phyloP scores from a whole-genome alignment of 2,329 filamentous ascomycete genomes.

The Claviceps quebecensis region DNA sequence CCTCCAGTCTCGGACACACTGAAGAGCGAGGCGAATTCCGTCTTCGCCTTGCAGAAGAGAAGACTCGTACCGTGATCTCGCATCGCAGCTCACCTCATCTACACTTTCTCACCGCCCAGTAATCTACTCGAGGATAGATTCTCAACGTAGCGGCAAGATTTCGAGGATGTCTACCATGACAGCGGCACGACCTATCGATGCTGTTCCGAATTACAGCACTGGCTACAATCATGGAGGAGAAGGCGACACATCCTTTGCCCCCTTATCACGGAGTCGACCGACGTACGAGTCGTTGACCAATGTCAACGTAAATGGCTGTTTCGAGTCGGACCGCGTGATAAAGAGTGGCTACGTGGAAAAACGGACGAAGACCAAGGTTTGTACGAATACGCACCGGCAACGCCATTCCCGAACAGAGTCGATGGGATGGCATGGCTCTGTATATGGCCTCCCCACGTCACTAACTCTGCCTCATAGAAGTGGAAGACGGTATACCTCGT shows the following conservation, averaged over 20 bases:
- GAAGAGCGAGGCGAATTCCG: background rate
- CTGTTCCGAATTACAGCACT: slow-evolving; percentile 1
- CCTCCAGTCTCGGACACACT: background rate
- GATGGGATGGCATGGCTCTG: too few species aligned
- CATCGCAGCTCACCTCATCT: background rate
- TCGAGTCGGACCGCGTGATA: slow-evolving; percentile 87
- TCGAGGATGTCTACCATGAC: slow-evolving; percentile 5
- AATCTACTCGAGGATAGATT: background rate
- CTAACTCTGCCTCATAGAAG: slow-evolving; percentile 35
- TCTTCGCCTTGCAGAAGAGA: background rate
- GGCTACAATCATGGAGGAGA: slow-evolving; percentile 2
- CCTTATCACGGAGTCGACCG: slow-evolving; percentile 15
- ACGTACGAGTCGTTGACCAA: slow-evolving; percentile 58
- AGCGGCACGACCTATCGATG: slow-evolving; percentile 11
- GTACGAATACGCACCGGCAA: background rate
- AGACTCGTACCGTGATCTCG: background rate
- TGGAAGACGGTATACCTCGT: slow-evolving; percentile 90
- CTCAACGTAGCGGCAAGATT: background rate
- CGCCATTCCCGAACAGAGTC: background rate
- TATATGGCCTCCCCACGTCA: slow-evolving; percentile 4
- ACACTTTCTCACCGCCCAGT: background rate
- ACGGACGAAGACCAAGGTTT: slow-evolving; percentile 84
- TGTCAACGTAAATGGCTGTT: slow-evolving; percentile 89
- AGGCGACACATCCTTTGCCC: slow-evolving; percentile 8
- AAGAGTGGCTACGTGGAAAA: slow-evolving; percentile 80